These are phyloP conservation scores for Neoarthrinium moseri DNA, from an alignment of 2,329 filamentous ascomycete genomes.

Conservation along the genomic window DNA sequence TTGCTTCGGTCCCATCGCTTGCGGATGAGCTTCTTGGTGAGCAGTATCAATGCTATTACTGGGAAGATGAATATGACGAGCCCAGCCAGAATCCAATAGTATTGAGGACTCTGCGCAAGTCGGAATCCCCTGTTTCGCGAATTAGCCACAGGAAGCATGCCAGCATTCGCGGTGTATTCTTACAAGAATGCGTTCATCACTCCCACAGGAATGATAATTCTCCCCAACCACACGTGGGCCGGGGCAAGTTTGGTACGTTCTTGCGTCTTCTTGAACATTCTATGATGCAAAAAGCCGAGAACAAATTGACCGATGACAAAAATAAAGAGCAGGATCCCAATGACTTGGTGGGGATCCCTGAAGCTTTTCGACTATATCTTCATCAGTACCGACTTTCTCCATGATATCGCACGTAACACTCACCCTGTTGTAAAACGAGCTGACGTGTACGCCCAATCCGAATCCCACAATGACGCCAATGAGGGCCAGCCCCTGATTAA, in stretches of 20 bases:
- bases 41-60: constrained; percentile 33
- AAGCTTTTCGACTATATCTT: constrained; percentile 48
- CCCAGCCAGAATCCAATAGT: constrained; percentile 46
- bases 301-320: constrained; percentile 52
- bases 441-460: constrained; percentile 51
- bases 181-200: constrained; percentile 58
- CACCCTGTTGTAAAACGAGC: constrained; percentile 55
- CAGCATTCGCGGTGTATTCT: constrained; percentile 19
- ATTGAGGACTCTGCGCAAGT: constrained; percentile 49
- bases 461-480: constrained; percentile 48
- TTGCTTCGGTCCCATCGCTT: constrained; percentile 27
- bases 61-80: constrained; percentile 44
- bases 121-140: constrained; percentile 48
- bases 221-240: constrained; percentile 58
- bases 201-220: constrained; percentile 51
- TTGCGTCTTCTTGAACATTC: constrained; percentile 48
- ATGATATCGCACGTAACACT: constrained; percentile 21
- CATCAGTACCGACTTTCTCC: constrained; percentile 1
- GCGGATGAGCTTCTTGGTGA: constrained; percentile 32
- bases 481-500: constrained; percentile 50
- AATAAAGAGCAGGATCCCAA: constrained; percentile 54
- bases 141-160: neutral
- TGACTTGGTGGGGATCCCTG: constrained; percentile 54
- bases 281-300: constrained; percentile 56
- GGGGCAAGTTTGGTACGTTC: constrained; percentile 48